Conservation (phyloP, 2,329 filamentous ascomycete species). For the Daldinia eschscholtzii region DNA sequence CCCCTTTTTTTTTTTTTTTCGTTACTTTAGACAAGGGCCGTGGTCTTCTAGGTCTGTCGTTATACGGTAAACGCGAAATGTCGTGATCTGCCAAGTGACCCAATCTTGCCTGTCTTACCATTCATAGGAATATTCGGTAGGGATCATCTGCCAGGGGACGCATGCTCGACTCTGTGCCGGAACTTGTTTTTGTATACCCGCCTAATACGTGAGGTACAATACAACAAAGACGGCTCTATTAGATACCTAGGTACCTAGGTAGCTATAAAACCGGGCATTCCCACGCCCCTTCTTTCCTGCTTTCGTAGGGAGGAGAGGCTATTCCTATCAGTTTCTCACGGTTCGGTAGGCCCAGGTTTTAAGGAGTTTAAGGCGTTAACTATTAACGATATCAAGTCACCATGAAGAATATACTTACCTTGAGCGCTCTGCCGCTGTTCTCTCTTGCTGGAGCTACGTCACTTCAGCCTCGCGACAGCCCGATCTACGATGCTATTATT, state of each 20-base stretch:
- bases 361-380: constrained; percentile 23
- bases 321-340: neutral
- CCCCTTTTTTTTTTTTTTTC: too few relatives aligned
- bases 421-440: constrained; percentile 35
- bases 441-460: constrained; percentile 33
- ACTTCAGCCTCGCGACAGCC: constrained; percentile 21
- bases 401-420: constrained; percentile 40
- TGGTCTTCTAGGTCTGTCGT: neutral
- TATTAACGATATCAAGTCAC: constrained; percentile 13
- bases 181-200: constrained; percentile 26
- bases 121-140: constrained; percentile 33
- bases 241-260: neutral
- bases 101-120: constrained; percentile 34
- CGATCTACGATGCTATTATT: constrained; percentile 66
- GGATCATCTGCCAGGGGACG: constrained; percentile 39
- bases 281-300: neutral
- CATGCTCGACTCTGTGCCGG: constrained; percentile 15
- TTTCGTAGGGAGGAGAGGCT: neutral
- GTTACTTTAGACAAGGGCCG: neutral
- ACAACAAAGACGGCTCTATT: constrained; percentile 14
- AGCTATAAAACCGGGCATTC: constrained; percentile 28
- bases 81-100: constrained; percentile 45
- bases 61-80: constrained; percentile 34
- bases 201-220: neutral
- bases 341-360: constrained; percentile 8